phyloP scores from a whole-genome alignment of 495 filamentous ascomycete species.

The Lasiosphaeris hirsuta region DNA sequence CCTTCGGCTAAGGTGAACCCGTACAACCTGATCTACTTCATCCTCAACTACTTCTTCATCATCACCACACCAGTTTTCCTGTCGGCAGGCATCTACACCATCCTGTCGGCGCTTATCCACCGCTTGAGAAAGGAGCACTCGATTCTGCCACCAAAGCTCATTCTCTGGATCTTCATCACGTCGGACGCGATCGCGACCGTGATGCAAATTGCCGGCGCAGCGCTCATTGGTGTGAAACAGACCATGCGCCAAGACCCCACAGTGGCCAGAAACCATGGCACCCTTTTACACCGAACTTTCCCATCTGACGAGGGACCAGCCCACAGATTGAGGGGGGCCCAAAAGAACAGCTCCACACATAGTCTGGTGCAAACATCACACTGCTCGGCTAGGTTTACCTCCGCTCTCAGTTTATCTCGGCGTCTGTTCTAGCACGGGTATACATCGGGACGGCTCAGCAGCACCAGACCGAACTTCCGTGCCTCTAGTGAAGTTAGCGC shows the following conservation, averaged over 20 bases:
- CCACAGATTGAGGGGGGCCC: too few species aligned
- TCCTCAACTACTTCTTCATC: slow-evolving; percentile 59
- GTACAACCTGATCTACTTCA: slow-evolving; percentile 51
- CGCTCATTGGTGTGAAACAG: slow-evolving; percentile 43
- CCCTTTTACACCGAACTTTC: too few species aligned
- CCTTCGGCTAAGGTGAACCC: slow-evolving; percentile 42
- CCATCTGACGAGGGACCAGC: too few species aligned
- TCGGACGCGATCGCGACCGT: slow-evolving; percentile 49
- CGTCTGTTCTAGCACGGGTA: too few species aligned
- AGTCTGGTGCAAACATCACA: too few species aligned
- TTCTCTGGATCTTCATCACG: slow-evolving; percentile 48
- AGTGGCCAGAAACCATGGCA: too few species aligned
- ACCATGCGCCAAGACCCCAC: slow-evolving; percentile 40
- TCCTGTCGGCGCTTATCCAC: slow-evolving; percentile 44
- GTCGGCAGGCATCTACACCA: slow-evolving; percentile 51
- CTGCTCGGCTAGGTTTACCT: too few species aligned
- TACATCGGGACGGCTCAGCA: too few species aligned
- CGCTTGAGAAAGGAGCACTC: slow-evolving; percentile 33
- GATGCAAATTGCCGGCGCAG: slow-evolving; percentile 50
- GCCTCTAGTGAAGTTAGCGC: too few species aligned
- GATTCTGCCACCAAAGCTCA: slow-evolving; percentile 33
- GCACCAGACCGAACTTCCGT: too few species aligned
- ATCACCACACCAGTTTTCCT: slow-evolving; percentile 56
- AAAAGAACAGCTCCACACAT: too few species aligned
- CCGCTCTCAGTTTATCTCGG: too few species aligned